A percentile compares a stretch with the other conserved stretches of the same genome.
phyloP scores from a whole-genome alignment of 1,284 basidiomycete species.

The Coniferiporia weirii region DNA sequence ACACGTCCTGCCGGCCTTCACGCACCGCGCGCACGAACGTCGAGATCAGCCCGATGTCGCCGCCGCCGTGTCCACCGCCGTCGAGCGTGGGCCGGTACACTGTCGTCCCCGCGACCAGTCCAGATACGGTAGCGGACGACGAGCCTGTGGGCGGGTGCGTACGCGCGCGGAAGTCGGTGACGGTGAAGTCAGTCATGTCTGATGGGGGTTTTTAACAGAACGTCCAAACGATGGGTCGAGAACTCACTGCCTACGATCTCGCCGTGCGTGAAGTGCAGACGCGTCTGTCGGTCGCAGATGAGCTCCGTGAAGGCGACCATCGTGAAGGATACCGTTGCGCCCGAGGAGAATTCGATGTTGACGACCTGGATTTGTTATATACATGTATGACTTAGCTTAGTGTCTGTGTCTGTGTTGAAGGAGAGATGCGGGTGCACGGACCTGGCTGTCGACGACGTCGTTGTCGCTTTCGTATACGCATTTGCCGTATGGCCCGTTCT shows the following conservation, averaged over 20 bases:
- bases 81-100: constrained; percentile 48
- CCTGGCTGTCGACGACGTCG: constrained; percentile 77
- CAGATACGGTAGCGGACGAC: background rate
- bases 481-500: constrained; percentile 65
- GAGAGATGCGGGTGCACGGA: constrained; percentile 14
- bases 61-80: constrained; percentile 75
- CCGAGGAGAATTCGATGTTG: constrained; percentile 75
- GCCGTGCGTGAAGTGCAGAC: constrained; percentile 76
- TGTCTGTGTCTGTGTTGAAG: background rate
- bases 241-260: constrained; percentile 63
- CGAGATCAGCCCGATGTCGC: constrained; percentile 67
- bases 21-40: constrained; percentile 72
- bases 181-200: constrained; percentile 67
- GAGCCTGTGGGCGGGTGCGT: constrained; percentile 10
- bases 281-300: constrained; percentile 71
- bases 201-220: too few relatives aligned
- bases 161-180: constrained; percentile 70
- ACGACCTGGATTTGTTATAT: constrained; percentile 45
- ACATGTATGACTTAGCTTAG: background rate
- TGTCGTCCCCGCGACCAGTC: constrained; percentile 28
- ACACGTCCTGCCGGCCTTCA: constrained; percentile 50
- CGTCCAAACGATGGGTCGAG: background rate
- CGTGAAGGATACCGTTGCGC: constrained; percentile 74
- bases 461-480: constrained; percentile 83
- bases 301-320: constrained; percentile 73